Evolutionary conservation across 1,139 yeast species (phyloP).

Genomic region (Taphrina communis): DNA sequence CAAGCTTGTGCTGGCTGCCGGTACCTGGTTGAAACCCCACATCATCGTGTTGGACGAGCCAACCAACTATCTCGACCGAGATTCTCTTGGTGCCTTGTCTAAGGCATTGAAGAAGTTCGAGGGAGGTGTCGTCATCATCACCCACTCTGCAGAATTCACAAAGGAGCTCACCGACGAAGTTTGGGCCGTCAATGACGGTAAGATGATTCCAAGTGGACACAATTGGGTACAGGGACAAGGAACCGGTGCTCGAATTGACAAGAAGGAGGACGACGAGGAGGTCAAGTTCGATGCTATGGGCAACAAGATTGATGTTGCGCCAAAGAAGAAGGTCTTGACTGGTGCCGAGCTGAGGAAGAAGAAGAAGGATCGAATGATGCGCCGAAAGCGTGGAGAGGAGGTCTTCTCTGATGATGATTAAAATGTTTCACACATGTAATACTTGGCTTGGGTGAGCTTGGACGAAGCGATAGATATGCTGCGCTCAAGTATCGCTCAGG

Average conservation of each 20-base stretch:
- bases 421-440: background rate
- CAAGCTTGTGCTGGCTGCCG: conserved; percentile 98
- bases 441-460: conserved; percentile 3
- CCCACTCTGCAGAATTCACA: conserved; percentile 99
- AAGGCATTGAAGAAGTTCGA: conserved; percentile 98
- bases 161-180: conserved; percentile 99
- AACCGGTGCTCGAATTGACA: conserved; percentile 96
- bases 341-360: conserved; percentile 99
- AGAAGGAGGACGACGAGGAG: conserved; percentile 87
- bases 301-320: conserved; percentile 95
- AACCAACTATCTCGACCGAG: conserved; percentile 98
- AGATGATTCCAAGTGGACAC: conserved; percentile 99
- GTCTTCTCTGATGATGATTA: conserved; percentile 30
- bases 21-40: conserved; percentile 99
- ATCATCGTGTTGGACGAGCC: conserved; percentile 87
- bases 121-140: conserved; percentile 99
- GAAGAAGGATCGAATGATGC: conserved; percentile 99
- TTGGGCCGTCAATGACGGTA: conserved; percentile 98
- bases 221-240: conserved; percentile 99
- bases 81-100: conserved; percentile 98
- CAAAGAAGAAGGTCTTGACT: conserved; percentile 97
- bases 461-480: background rate
- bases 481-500: background rate
- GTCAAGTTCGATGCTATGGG: conserved; percentile 99
- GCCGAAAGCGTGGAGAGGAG: conserved; percentile 72